Base-by-base conservation (phyloP, 768 basidiomycete genomes). In the Pluteus cervinus region DNA sequence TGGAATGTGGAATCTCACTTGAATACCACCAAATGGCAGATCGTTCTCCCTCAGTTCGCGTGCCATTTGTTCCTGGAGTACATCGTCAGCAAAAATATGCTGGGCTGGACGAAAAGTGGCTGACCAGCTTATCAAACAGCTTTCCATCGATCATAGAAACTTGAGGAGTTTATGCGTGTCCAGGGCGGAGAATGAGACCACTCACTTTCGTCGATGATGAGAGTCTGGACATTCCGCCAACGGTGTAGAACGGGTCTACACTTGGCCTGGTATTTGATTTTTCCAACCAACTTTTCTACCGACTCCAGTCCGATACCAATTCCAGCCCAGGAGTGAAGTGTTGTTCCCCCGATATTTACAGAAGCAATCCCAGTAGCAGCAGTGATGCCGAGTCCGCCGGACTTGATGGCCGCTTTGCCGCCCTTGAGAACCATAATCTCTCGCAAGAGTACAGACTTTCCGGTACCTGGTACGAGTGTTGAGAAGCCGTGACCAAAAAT, bases 101-200 rank as follows among this genome's bases (percentile, higher is more conserved):
- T n/a, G n/a, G n/a, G n/a, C n/a, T n/a, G 18, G 11, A 29, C 14
- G 5, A 18, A 28, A 12, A 38, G 5, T 1, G 29, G 44, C 61
- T 51, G 40, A 82, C 85, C 40, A 93, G 71, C 52, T 86, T 91
- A 55, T 93, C 87, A 45, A 91, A 89, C 2, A 88, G 58, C 7
- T 49, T 49, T 4, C 82, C 88, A 45, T 90, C 86, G 16, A 94
- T 74, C 90, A 94, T 92, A 1, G 90, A 92, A 35, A 93, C 88
- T 92, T 37, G 8, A 32, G 14, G 9, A 22, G 28, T 47, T 31
- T 26, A 21, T 36, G n/a, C 21, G 23, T 21, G 28, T 16, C 3
- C 26, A 32, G 35, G 8, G 20, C 17, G 12, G 9, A 20, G 9
- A 12, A 10, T 24, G 30, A 36, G 30, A 24, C 10, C 14, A 56